Evolutionary conservation across 805 yeast genomes (phyloP).

Genomic region (Starmerella apicola): DNA sequence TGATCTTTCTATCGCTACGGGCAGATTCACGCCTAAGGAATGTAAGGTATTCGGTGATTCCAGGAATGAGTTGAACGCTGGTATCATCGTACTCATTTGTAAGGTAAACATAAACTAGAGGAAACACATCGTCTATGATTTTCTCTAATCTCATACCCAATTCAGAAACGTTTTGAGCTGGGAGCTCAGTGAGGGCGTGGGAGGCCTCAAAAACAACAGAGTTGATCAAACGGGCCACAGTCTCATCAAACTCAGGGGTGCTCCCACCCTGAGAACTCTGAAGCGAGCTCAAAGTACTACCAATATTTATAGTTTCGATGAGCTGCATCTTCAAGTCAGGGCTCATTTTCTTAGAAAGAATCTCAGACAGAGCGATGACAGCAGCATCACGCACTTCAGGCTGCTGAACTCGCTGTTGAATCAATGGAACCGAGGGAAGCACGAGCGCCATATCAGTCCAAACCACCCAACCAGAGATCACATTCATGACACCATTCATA

Average conservation of each 20-base stretch:
- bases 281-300: conserved; percentile 34
- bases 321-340: conserved; percentile 59
- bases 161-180: conserved; percentile 1
- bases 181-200: conserved; percentile 15
- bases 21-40: conserved; percentile 44
- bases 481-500: conserved; percentile 44
- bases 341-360: conserved; percentile 67
- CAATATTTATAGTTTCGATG: conserved; percentile 53
- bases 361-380: conserved; percentile 44
- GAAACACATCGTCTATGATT: conserved; percentile 53
- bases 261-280: conserved; percentile 2
- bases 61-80: conserved; percentile 68
- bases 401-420: conserved; percentile 46
- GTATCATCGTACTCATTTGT: conserved; percentile 82
- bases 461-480: conserved; percentile 74
- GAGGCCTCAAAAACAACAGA: conserved; percentile 65
- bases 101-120: conserved; percentile 57
- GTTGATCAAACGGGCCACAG: conserved; percentile 60
- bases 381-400: conserved; percentile 40
- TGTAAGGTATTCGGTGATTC: conserved; percentile 60
- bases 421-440: conserved; percentile 38
- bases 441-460: conserved; percentile 84
- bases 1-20: conserved; percentile 29
- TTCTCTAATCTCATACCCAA: conserved; percentile 23
- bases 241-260: conserved; percentile 61